These are phyloP conservation scores for Venturia nashicola DNA, from an alignment of 2,329 filamentous ascomycete species.

Conservation along the genomic window DNA sequence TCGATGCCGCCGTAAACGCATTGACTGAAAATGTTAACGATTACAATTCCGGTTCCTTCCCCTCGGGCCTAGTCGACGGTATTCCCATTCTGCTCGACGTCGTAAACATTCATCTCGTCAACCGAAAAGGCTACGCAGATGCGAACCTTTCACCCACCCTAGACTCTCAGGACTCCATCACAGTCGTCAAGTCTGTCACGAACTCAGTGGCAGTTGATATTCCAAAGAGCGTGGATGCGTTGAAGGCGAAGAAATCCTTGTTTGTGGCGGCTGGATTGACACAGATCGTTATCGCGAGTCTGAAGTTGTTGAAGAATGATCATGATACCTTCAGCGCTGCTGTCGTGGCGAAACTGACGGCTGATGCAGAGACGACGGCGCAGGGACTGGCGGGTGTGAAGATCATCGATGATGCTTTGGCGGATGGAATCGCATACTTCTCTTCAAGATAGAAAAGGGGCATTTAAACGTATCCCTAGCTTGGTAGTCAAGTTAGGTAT, in stretches of 20 bases:
- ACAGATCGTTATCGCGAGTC: slow-evolving; percentile 12
- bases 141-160: slow-evolving; percentile 13
- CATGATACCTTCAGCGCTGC: slow-evolving; percentile 13
- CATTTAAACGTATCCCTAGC: no score
- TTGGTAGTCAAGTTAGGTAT: no score
- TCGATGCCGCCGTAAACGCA: neutral
- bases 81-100: neutral
- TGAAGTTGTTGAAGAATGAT: slow-evolving; percentile 13
- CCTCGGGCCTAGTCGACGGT: neutral
- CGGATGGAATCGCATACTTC: slow-evolving; percentile 12
- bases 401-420: slow-evolving; percentile 13
- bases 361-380: slow-evolving; percentile 5
- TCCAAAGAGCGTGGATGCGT: slow-evolving; percentile 13
- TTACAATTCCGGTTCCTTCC: neutral
- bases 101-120: slow-evolving; percentile 1
- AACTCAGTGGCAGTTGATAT: slow-evolving; percentile 14
- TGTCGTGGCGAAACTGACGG: slow-evolving; percentile 8
- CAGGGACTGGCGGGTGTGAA: slow-evolving; percentile 10
- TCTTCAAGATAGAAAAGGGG: neutral
- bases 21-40: neutral
- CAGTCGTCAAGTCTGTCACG: slow-evolving; percentile 13
- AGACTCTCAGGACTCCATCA: slow-evolving; percentile 12
- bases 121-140: slow-evolving; percentile 15
- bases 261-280: slow-evolving; percentile 12
- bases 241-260: slow-evolving; percentile 13